phyloP scores from a whole-genome alignment of 768 basidiomycete genomes.

The Gyrodon lividus region DNA sequence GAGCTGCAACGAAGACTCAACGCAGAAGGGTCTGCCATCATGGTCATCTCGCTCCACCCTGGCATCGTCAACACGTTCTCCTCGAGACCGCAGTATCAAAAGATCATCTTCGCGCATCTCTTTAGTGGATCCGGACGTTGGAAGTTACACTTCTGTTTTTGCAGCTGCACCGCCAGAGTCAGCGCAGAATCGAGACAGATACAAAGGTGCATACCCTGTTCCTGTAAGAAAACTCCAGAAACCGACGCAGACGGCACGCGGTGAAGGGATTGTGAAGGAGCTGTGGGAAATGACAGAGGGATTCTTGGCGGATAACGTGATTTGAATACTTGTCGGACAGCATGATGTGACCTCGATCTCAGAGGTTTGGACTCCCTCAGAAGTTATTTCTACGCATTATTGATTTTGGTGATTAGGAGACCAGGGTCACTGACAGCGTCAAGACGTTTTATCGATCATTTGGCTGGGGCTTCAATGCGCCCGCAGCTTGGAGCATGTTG shows the following conservation, averaged over 20 bases:
- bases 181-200: constrained; percentile 19
- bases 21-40: constrained; percentile 27
- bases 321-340: constrained; percentile 8
- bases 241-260: constrained; percentile 11
- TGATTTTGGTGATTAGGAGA: no score
- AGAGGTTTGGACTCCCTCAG: no score
- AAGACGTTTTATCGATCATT: no score
- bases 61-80: constrained; percentile 34
- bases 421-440: no score
- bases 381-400: no score
- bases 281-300: constrained; percentile 29
- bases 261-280: constrained; percentile 27
- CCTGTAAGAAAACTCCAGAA: constrained; percentile 20
- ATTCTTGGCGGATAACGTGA: constrained; percentile 22
- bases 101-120: constrained; percentile 15
- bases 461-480: no score
- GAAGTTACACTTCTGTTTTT: constrained; percentile 27
- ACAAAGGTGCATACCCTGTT: constrained; percentile 32
- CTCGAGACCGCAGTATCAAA: constrained; percentile 15
- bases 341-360: no score
- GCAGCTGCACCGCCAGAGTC: constrained; percentile 32
- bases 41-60: constrained; percentile 29
- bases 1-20: constrained; percentile 47
- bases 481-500: no score
- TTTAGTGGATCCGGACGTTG: constrained; percentile 20